Evolutionary conservation across 768 basidiomycete species (phyloP).

Genomic region (Russula foetens): DNA sequence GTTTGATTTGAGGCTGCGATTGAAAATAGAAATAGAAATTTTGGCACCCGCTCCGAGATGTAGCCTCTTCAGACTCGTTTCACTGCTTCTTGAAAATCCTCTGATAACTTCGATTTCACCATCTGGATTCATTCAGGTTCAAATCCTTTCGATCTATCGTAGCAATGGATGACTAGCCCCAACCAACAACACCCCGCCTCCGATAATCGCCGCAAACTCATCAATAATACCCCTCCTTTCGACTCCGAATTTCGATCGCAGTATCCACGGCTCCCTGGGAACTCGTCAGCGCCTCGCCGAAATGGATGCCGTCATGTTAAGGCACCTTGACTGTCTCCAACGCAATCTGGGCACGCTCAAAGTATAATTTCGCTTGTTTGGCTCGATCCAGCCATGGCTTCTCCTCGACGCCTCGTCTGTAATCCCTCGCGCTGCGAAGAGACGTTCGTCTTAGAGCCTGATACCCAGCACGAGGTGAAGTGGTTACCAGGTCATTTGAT

Average conservation of each 20-base stretch:
- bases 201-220: neutral
- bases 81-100: no score
- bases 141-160: no score
- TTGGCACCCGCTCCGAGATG: no score
- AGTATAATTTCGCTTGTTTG: neutral
- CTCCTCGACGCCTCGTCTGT: neutral
- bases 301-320: neutral
- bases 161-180: no score
- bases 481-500: neutral
- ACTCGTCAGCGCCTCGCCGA: neutral
- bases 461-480: neutral
- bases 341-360: neutral
- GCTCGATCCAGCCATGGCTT: neutral
- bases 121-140: no score
- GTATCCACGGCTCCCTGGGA: neutral
- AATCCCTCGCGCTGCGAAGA: neutral
- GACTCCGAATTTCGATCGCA: neutral
- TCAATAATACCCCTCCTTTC: neutral
- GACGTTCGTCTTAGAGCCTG: neutral
- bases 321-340: slow-evolving; percentile 1
- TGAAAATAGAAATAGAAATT: no score
- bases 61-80: no score
- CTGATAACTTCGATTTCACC: no score
- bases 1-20: no score
- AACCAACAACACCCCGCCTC: no score